A percentile compares a stretch with the other conserved stretches of the same genome.
These are phyloP conservation scores for Suillus occidentalis DNA, from an alignment of 768 basidiomycete genomes.

Conservation along the genomic window DNA sequence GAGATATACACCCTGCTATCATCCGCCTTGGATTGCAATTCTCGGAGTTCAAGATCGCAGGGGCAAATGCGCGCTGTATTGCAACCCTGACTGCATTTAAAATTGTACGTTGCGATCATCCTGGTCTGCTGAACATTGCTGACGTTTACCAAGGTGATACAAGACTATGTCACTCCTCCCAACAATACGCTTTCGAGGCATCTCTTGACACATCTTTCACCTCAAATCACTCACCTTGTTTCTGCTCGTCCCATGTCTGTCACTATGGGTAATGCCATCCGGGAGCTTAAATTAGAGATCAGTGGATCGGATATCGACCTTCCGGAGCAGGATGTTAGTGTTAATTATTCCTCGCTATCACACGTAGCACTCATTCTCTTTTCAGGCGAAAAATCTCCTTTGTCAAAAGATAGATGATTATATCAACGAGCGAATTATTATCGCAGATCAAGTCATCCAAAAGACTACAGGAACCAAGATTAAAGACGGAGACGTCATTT, in stretches of 20 bases:
- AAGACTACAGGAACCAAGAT: conserved; percentile 90
- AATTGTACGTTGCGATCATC: conserved; percentile 53
- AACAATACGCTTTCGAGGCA: conserved; percentile 88
- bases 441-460: conserved; percentile 92
- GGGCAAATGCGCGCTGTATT: conserved; percentile 94
- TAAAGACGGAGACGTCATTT: conserved; percentile 87
- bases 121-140: not conserved
- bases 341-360: conserved; percentile 15
- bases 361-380: not conserved
- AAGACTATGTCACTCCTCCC: conserved; percentile 84
- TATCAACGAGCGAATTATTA: conserved; percentile 89
- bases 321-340: conserved; percentile 87
- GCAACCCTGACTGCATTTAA: conserved; percentile 91
- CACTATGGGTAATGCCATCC: conserved; percentile 92
- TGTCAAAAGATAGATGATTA: conserved; percentile 89
- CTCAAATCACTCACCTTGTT: conserved; percentile 89
- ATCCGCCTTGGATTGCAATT: conserved; percentile 87
- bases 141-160: conserved; percentile 64
- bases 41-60: conserved; percentile 88
- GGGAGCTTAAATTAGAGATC: conserved; percentile 94
- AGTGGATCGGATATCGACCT: conserved; percentile 90
- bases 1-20: conserved; percentile 89
- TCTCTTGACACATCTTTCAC: conserved; percentile 88
- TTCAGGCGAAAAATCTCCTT: conserved; percentile 83
- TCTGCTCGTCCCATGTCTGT: conserved; percentile 88